Evolutionary conservation across 768 basidiomycete genomes (phyloP).

Genomic region (Tephrocybe sp.): DNA sequence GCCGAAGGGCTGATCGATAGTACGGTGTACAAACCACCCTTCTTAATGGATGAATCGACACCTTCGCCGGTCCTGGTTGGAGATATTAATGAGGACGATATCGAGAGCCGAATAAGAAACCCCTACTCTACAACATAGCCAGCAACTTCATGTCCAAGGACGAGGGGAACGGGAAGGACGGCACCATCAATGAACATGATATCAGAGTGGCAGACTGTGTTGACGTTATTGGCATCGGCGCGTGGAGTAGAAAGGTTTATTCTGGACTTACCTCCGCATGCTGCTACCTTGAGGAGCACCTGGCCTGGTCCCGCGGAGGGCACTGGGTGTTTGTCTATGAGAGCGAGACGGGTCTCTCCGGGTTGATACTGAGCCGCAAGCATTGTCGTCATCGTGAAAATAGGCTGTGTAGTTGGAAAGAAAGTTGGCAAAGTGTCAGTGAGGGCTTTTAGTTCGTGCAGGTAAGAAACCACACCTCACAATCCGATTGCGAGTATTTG

Average conservation of each 20-base stretch:
- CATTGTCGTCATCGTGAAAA: conserved; percentile 2
- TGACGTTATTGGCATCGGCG: background rate
- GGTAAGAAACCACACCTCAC: too few species aligned
- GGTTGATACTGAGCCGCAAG: conserved; percentile 9
- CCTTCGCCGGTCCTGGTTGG: conserved; percentile 2
- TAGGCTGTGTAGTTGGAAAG: background rate
- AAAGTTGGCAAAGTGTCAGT: background rate
- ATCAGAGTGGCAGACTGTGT: conserved; percentile 10
- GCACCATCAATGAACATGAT: conserved; percentile 9
- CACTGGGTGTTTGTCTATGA: conserved; percentile 2
- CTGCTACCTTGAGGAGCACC: conserved; percentile 7
- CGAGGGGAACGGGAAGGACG: conserved; percentile 7
- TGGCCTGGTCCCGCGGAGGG: conserved; percentile 10
- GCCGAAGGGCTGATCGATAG: conserved; percentile 8
- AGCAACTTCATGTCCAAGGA: conserved; percentile 10
- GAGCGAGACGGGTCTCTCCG: conserved; percentile 2
- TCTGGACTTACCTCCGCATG: conserved; percentile 9
- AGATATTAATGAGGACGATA: background rate
- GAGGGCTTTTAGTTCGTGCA: background rate
- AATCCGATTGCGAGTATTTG: background rate
- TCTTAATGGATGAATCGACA: conserved; percentile 3
- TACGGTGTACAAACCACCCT: conserved; percentile 4
- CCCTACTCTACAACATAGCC: conserved; percentile 8
- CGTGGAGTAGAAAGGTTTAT: background rate
- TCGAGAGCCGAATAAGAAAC: background rate